Evolutionary conservation across 129 eudicot genomes (phyloP), one percentile per base, ranked within the genome.

Genomic region (Deinandra increscens): DNA sequence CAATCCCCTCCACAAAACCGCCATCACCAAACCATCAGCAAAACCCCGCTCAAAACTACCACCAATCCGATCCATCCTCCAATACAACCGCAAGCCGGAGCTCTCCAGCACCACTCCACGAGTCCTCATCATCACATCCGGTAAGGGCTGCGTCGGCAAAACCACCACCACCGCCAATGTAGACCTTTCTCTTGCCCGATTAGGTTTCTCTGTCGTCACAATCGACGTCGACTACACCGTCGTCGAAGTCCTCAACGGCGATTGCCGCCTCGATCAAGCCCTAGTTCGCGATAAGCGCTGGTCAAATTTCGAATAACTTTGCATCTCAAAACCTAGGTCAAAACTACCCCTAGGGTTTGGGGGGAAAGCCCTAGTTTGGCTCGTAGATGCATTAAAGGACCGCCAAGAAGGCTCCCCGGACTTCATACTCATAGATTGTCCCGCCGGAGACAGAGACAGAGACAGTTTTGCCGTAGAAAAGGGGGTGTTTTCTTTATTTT

Each of bases 181-280:
- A 37, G 92, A 92, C 41, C 89, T 91, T 38, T 91, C 97, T 23
- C 73, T 91, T 13, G 97, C 97, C 60, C 84, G 96, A 23, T 80
- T 83, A 14, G 97, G 97, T 22, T 88, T 85, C 79, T 87, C 96
- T 23, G 97, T 86, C n/a, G n/a, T n/a, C n/a, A n/a, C n/a, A n/a
- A n/a, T n/a, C n/a, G n/a, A n/a, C n/a, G n/a, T n/a, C 56, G 96
- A 94, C 26, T 94, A 94, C 84, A 89, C 99, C 19, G 94, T 90
- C 26, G 85, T 94, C 1, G 99, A 94, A 41, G 97, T 89, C 9
- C 83, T 94, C 42, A 94, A 94, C 51, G 99, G 99, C 44, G 99
- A 94, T 53, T 94, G 99, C 71, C 83, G 99, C 15, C 95, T 94
- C 37, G 99, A 94, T 72, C 99, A 94, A 55, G 99, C 99, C 38